Evolutionary conservation across 352 stramenopile genomes (phyloP), one percentile per base, ranked within the genome.

Genomic region (Albugo candida): DNA sequence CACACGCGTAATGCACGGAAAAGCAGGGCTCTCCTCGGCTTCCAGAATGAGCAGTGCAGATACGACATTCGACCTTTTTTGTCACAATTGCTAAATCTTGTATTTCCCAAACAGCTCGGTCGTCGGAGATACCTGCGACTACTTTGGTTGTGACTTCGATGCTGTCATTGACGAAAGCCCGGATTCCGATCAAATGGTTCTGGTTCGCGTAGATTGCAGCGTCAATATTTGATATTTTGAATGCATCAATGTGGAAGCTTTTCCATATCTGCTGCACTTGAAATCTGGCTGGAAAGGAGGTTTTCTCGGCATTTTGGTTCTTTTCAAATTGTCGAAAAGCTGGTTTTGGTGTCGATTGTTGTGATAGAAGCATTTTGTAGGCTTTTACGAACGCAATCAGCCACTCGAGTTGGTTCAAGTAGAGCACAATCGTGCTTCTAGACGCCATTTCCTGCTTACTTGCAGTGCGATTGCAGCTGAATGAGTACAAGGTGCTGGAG

Each of bases 391-490:
- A 83, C 17, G 10, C 54, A 55, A 8, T 59, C 57, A 89, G 27
- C 70, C 74, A 84, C 42, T 85, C 77, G 8, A 86, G 56, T 14
- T 80, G 70, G 44, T 80, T 85, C 1, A 59, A 70, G 55, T 89
- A 86, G 6, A 89, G 39, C 1, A 89, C 57, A 21, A 86, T 56
- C 17, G 73, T 66, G 38, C 68, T 76, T 19, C 67, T 54, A 14
- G 64, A 56, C 17, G 65, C 61, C 37, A 78, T 76, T 10, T 80
- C 70, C 40, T 65, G 66, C 41, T 80, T 80, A 4, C 24, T 31
- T 31, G 3, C 3, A 3, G 8, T 31, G 24, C 24, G 24, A 10
- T 31, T 8, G 24, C 24, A 31, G 24, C 3, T 31, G 24, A 8
- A 31, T 3, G 24, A 31, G 24, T n/a, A n/a, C 24, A 31, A 31